Evolutionary conservation across 805 yeast genomes (phyloP), one percentile per base, ranked within the genome.

Genomic region (Yarrowia yakushimensis): DNA sequence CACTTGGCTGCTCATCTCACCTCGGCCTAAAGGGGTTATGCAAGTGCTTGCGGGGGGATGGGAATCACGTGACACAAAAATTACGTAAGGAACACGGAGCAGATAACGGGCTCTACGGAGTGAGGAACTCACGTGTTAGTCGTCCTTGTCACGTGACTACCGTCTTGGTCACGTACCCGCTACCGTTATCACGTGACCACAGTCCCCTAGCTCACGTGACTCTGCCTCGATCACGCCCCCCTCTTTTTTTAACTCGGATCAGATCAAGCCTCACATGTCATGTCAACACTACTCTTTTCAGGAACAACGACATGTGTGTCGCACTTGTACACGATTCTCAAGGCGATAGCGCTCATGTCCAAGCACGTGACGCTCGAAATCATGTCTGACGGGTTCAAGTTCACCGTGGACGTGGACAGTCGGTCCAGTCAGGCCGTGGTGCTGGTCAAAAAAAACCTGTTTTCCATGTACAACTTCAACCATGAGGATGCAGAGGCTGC

Each of bases 301-400:
- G 85, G 84, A 0, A 70, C 83, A 0, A 82, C 85, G 0, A 74
- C 76, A 5, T 76, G 79, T 34, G 69, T 81, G 18, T 71, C 75
- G 10, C 84, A 82, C 63, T 76, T 82, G 7, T 74, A 81, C 1
- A 75, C 77, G 2, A 79, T 82, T 4, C 70, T 82, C 43, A 72
- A 72, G 34, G 76, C 84, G 22, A 67, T 82, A 3, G 69, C 76
- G 3, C 71, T 78, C 1, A 77, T 79, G 39, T 78, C 79, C 10
- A 67, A 70, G 20, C 72, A 74, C 43, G 81, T 77, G 13, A 65
- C 77, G 17, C 70, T 81, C n/a, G 72, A 71, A 13, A 78, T 84
- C 46, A 79, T 81, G 18, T 68, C 72, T 1, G 81, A 81, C 48
- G 88, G 87, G 0, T 66, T 85, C 12, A 77, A 80, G 27, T 80